Percentiles rank a stretch among this genome's conserved stretches.
These are phyloP conservation scores for Sordaria brevicollis DNA, from an alignment of 495 filamentous ascomycete genomes.

Conservation along the genomic window DNA sequence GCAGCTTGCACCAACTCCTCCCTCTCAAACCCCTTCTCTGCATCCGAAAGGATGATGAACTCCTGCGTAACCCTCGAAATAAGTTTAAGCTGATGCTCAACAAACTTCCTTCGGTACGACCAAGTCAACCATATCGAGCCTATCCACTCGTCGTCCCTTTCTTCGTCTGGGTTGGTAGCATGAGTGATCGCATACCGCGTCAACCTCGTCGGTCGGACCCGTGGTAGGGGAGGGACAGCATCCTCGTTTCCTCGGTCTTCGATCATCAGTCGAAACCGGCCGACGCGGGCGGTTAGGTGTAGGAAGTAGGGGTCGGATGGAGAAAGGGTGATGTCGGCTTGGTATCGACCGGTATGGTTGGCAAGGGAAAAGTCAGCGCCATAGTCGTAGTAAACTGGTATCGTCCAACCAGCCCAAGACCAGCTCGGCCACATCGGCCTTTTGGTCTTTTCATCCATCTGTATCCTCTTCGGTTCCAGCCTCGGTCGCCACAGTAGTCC, in stretches of 20 bases:
- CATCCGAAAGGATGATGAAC: neutral
- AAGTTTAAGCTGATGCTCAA: neutral
- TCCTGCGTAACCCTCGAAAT: neutral
- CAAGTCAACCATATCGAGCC: neutral
- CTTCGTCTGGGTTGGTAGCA: neutral
- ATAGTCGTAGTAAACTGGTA: neutral
- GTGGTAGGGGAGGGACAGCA: neutral
- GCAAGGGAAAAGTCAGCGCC: neutral
- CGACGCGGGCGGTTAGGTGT: neutral
- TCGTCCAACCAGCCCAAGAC: neutral
- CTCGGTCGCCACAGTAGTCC: neutral
- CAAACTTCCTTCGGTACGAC: neutral
- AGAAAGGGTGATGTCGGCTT: neutral
- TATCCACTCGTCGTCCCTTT: neutral
- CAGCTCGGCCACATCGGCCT: neutral
- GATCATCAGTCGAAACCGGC: neutral
- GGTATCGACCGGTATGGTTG: neutral
- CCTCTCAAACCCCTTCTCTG: neutral
- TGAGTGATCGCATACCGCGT: neutral
- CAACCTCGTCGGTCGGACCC: neutral
- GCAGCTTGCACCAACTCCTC: neutral
- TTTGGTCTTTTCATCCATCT: neutral
- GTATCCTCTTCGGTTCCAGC: neutral
- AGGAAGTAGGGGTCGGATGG: neutral
- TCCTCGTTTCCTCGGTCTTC: neutral